These are phyloP conservation scores for Phytophthora boehmeriae DNA, from an alignment of 352 stramenopile species.

Conservation along the genomic window DNA sequence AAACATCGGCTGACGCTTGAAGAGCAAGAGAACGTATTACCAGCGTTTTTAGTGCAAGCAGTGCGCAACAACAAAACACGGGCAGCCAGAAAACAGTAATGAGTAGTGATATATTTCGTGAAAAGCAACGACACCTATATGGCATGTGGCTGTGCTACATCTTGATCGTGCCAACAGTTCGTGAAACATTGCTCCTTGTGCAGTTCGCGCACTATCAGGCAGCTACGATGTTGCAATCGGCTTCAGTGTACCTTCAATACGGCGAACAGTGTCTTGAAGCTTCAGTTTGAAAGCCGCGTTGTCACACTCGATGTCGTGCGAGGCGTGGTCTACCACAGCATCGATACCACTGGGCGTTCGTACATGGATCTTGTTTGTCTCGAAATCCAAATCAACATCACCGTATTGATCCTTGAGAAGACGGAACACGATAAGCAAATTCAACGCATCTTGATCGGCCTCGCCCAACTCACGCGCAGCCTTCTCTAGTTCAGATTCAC, in stretches of 20 bases:
- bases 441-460: slow-evolving; percentile 80
- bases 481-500: slow-evolving; percentile 42
- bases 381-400: slow-evolving; percentile 85
- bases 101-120: slow-evolving; percentile 31
- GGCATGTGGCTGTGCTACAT: slow-evolving; percentile 10
- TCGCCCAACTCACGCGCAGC: slow-evolving; percentile 71
- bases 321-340: slow-evolving; percentile 69
- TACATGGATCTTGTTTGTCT: slow-evolving; percentile 90
- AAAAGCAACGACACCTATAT: slow-evolving; percentile 18
- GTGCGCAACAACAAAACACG: not conserved
- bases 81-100: not conserved
- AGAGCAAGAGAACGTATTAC: slow-evolving; percentile 24
- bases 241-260: slow-evolving; percentile 71
- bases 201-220: not conserved
- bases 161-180: slow-evolving; percentile 1
- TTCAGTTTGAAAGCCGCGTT: slow-evolving; percentile 76
- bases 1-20: slow-evolving; percentile 15
- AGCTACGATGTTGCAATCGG: slow-evolving; percentile 59
- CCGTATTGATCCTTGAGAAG: slow-evolving; percentile 88
- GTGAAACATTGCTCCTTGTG: slow-evolving; percentile 3
- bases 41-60: no score
- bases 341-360: slow-evolving; percentile 73
- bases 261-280: slow-evolving; percentile 64
- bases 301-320: slow-evolving; percentile 68
- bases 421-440: slow-evolving; percentile 84